Conservation (phyloP, 1,284 basidiomycete species). For the Meripilus lineatus region DNA sequence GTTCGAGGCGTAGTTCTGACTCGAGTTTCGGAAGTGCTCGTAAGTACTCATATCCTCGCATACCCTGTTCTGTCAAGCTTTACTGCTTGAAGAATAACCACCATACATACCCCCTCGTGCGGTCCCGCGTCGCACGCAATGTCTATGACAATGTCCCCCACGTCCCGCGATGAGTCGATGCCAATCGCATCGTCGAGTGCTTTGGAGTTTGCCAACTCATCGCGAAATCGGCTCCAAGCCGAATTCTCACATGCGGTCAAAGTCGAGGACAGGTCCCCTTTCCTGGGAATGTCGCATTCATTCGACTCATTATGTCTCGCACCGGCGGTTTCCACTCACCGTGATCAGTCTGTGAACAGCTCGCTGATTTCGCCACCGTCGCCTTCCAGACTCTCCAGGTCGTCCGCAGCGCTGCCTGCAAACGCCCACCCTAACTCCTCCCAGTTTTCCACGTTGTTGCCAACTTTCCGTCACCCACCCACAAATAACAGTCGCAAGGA, state of each 20-base stretch:
- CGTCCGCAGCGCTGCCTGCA: conserved; percentile 36
- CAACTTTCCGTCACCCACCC: conserved; percentile 21
- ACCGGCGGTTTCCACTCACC: conserved; percentile 22
- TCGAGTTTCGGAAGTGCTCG: neutral
- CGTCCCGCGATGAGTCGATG: neutral
- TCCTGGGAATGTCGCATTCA: conserved; percentile 13
- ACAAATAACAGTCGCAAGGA: conserved; percentile 29
- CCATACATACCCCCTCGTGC: neutral
- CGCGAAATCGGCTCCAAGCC: neutral
- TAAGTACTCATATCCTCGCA: neutral
- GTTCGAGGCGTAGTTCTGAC: neutral
- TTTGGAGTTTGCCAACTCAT: neutral
- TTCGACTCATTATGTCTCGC: conserved; percentile 13
- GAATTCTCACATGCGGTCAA: conserved; percentile 12
- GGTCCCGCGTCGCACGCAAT: neutral
- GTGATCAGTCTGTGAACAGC: conserved; percentile 24
- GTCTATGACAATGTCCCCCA: neutral
- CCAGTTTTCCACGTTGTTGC: conserved; percentile 36
- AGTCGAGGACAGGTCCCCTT: conserved; percentile 17
- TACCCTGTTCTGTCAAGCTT: neutral
- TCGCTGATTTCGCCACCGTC: conserved; percentile 37
- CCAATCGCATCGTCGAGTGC: neutral
- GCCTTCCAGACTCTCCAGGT: conserved; percentile 38
- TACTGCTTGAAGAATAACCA: neutral
- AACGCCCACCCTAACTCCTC: conserved; percentile 21